phyloP scores from a whole-genome alignment of 2,329 filamentous ascomycete genomes.

The Aspergillus terreus region DNA sequence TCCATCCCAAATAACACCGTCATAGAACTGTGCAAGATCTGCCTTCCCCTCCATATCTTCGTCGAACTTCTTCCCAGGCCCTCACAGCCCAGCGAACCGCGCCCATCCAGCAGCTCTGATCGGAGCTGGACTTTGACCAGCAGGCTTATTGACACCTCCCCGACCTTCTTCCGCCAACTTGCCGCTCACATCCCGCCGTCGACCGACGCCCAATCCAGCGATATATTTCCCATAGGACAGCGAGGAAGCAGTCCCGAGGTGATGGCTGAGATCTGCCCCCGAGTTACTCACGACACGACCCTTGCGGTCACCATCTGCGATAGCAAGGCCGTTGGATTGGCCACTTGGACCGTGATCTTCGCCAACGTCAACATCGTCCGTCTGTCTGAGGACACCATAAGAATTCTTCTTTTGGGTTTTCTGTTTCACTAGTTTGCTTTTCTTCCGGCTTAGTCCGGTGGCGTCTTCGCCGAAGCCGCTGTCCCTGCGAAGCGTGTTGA shows the following conservation, averaged over 20 bases:
- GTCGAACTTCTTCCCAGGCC: neutral
- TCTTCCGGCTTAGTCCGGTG: slow-evolving; percentile 19
- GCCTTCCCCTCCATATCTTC: neutral
- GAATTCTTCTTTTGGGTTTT: slow-evolving; percentile 30
- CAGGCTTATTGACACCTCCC: slow-evolving; percentile 19
- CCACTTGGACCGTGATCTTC: slow-evolving; percentile 15
- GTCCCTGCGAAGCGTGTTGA: slow-evolving; percentile 20
- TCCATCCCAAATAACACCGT: slow-evolving; percentile 5
- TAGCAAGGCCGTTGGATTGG: slow-evolving; percentile 10
- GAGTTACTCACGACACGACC: slow-evolving; percentile 44
- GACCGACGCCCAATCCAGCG: slow-evolving; percentile 42
- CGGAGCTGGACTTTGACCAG: slow-evolving; percentile 13
- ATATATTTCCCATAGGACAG: slow-evolving; percentile 42
- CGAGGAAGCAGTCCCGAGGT: slow-evolving; percentile 25
- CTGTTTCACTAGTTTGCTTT: slow-evolving; percentile 29
- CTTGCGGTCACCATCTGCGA: slow-evolving; percentile 35
- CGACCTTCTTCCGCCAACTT: slow-evolving; percentile 47
- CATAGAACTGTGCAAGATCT: neutral
- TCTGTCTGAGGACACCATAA: slow-evolving; percentile 33
- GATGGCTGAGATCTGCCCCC: slow-evolving; percentile 32
- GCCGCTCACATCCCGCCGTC: slow-evolving; percentile 45
- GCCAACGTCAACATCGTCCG: slow-evolving; percentile 25
- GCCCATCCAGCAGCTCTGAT: slow-evolving; percentile 44
- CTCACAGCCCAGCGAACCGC: slow-evolving; percentile 43
- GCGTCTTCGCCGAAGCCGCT: slow-evolving; percentile 16